Evolutionary conservation across 2,329 filamentous ascomycete species (phyloP).

Genomic region (Coleophoma cylindrospora): DNA sequence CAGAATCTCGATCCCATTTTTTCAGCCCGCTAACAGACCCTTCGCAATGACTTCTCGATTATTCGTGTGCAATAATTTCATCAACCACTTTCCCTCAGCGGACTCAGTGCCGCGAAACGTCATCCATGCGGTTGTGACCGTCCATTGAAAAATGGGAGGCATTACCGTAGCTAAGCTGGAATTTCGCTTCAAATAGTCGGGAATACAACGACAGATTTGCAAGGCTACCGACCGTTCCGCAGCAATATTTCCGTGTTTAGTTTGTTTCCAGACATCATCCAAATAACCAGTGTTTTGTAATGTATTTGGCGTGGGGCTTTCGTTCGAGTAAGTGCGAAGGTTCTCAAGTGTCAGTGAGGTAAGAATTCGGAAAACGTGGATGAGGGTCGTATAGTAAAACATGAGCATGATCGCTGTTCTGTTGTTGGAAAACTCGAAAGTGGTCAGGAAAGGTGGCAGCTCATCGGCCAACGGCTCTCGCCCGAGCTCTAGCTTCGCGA

Average conservation of each 20-base stretch:
- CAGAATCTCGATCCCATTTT: too few relatives aligned
- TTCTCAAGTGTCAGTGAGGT: constrained; percentile 6
- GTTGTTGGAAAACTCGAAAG: constrained; percentile 4
- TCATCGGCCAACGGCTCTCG: neutral
- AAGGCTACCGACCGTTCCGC: constrained; percentile 13
- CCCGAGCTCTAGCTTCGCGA: neutral
- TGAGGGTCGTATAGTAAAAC: constrained; percentile 24
- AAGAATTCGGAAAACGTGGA: constrained; percentile 21
- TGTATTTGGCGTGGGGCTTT: neutral
- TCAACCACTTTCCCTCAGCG: constrained; percentile 12
- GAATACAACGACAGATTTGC: constrained; percentile 18
- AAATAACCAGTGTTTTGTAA: neutral
- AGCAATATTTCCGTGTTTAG: constrained; percentile 7
- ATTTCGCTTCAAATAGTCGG: constrained; percentile 12
- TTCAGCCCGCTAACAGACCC: constrained; percentile 4
- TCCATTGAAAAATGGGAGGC: constrained; percentile 20
- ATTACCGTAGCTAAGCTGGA: constrained; percentile 2
- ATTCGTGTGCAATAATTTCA: constrained; percentile 1
- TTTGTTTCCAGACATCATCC: neutral
- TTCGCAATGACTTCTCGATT: constrained; percentile 4
- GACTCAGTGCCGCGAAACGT: constrained; percentile 14
- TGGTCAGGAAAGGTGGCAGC: constrained; percentile 2
- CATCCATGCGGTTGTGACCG: constrained; percentile 15
- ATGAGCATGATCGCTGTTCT: constrained; percentile 17
- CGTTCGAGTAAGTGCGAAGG: neutral